Percentiles rank a stretch among this genome's conserved stretches.
These are phyloP conservation scores for Diaporthe ilicicola DNA, from an alignment of 2,329 filamentous ascomycete genomes.

Conservation along the genomic window DNA sequence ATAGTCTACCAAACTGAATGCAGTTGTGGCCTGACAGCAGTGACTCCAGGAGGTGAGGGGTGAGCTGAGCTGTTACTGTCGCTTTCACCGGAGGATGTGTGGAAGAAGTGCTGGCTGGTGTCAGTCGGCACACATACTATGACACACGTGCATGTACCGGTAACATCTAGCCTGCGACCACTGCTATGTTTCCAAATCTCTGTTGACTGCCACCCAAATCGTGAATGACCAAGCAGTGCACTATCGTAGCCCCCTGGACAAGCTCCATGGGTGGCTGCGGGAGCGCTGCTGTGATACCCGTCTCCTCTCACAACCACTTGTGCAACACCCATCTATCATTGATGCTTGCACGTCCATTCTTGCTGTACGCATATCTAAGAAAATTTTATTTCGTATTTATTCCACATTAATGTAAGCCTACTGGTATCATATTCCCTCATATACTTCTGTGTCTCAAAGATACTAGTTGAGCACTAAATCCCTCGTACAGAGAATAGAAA, in stretches of 20 bases:
- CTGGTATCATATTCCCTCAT: slow-evolving; percentile 14
- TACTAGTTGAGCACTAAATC: background rate
- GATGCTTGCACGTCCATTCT: background rate
- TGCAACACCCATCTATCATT: too few relatives aligned
- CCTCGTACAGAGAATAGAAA: background rate
- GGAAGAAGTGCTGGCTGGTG: background rate
- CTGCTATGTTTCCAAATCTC: background rate
- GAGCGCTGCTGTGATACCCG: background rate
- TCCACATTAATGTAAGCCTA: background rate
- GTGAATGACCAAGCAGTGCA: background rate
- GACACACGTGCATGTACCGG: background rate
- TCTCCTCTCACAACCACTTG: too few relatives aligned
- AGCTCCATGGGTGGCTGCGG: background rate
- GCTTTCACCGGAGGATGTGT: background rate
- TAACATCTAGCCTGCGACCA: too few relatives aligned
- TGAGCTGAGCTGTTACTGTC: background rate
- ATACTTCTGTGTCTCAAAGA: background rate
- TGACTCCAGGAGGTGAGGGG: background rate
- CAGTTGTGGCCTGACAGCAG: background rate
- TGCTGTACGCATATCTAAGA: background rate
- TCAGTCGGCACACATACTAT: background rate
- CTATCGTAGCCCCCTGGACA: background rate
- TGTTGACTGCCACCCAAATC: background rate
- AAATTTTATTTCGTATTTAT: background rate
- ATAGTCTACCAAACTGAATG: background rate